Percentiles rank a stretch among this genome's conserved stretches.
phyloP scores from a whole-genome alignment of 148 eudicot species.

The Camellia japonica region DNA sequence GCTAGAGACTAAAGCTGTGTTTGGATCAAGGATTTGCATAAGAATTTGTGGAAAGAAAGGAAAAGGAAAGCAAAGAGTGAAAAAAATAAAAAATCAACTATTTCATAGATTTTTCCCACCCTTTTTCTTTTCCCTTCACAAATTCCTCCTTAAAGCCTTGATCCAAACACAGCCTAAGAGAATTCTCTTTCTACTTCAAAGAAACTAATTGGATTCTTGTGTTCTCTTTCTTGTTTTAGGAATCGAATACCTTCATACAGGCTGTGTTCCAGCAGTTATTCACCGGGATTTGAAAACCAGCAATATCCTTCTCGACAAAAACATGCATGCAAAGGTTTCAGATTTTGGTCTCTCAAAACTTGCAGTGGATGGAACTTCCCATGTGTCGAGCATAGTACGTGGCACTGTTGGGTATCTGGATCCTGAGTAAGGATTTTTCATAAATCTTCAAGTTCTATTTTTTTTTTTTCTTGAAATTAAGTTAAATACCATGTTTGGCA shows the following conservation, averaged over 20 bases:
- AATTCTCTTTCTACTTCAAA: background rate
- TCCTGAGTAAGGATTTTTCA: slow-evolving; percentile 70
- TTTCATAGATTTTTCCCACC: too few species aligned
- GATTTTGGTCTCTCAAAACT: slow-evolving; percentile 99
- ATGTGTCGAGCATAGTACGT: slow-evolving; percentile 91
- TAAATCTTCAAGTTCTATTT: background rate
- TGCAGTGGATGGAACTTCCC: slow-evolving; percentile 88
- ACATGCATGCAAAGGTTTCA: slow-evolving; percentile 88
- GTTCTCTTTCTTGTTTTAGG: slow-evolving; percentile 43
- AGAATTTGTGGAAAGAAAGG: too few species aligned
- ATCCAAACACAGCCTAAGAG: background rate
- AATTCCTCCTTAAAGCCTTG: too few species aligned
- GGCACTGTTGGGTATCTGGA: slow-evolving; percentile 99
- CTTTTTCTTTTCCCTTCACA: too few species aligned
- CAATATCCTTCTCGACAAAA: slow-evolving; percentile 89
- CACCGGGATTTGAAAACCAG: slow-evolving; percentile 94
- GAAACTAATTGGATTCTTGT: slow-evolving; percentile 3
- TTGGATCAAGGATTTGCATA: too few species aligned
- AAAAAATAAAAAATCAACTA: too few species aligned
- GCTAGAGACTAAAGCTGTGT: background rate
- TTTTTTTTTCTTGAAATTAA: background rate
- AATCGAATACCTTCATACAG: slow-evolving; percentile 95
- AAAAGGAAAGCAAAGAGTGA: too few species aligned
- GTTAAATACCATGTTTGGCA: slow-evolving; percentile 2
- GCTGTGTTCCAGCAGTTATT: slow-evolving; percentile 87